Evolutionary conservation across 202 grass and related monocot genomes (phyloP).

Genomic region (Schoenoplectus triqueter): DNA sequence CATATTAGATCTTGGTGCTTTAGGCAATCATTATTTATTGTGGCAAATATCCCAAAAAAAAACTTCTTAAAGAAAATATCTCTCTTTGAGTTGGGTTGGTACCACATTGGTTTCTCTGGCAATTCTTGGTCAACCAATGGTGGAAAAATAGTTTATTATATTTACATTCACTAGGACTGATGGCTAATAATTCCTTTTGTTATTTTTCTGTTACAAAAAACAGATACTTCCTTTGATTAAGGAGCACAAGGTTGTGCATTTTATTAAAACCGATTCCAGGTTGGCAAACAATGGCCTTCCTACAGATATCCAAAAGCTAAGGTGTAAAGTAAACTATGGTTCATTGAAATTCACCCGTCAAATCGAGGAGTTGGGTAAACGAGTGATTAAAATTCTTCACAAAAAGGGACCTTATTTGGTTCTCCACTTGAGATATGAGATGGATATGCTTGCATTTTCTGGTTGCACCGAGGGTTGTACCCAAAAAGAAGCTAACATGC

Average conservation of each 20-base stretch:
- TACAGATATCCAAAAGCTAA: conserved; percentile 74
- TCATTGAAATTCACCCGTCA: conserved; percentile 79
- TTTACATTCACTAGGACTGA: conserved; percentile 4
- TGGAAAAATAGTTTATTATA: background rate
- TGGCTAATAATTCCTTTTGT: conserved; percentile 12
- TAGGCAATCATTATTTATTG: background rate
- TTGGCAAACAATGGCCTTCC: conserved; percentile 89
- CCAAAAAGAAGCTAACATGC: conserved; percentile 70
- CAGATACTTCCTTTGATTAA: conserved; percentile 96
- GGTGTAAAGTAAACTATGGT: conserved; percentile 88
- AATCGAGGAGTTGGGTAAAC: conserved; percentile 87
- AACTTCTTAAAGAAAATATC: background rate
- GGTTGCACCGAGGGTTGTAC: conserved; percentile 95
- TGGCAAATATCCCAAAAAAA: background rate
- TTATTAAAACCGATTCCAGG: conserved; percentile 90
- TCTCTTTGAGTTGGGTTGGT: background rate
- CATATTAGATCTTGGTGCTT: conserved; percentile 36
- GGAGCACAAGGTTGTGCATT: conserved; percentile 78
- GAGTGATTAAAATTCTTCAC: conserved; percentile 75
- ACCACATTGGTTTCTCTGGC: background rate
- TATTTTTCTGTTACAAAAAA: conserved; percentile 1
- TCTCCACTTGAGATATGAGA: conserved; percentile 97
- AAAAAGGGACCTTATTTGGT: conserved; percentile 92
- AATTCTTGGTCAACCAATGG: background rate
- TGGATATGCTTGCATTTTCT: conserved; percentile 99